Percentiles rank a stretch among this genome's conserved stretches.
Evolutionary conservation across 148 eudicot species (phyloP).

Genomic region (Mesembryanthemum crystallinum): DNA sequence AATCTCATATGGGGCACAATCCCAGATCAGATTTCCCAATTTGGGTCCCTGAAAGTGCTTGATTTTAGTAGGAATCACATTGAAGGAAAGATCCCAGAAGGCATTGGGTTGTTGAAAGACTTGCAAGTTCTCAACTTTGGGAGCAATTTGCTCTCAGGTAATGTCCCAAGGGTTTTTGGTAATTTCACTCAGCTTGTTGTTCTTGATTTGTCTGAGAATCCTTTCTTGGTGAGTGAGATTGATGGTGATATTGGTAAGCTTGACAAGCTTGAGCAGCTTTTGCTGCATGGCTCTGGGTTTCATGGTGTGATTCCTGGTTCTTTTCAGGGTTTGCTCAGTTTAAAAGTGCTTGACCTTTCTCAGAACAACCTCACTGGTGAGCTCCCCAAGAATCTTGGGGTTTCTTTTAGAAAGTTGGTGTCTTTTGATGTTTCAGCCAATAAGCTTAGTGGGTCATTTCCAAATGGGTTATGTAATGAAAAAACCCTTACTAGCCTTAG

Average conservation of each 20-base stretch:
- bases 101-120: constrained; percentile 50
- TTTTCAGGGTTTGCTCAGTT: constrained; percentile 43
- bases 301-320: constrained; percentile 59
- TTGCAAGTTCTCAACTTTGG: constrained; percentile 66
- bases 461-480: constrained; percentile 50
- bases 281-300: constrained; percentile 69
- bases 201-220: constrained; percentile 79
- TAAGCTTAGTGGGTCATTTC: constrained; percentile 68
- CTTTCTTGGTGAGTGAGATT: constrained; percentile 60
- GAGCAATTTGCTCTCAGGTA: constrained; percentile 70
- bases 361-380: constrained; percentile 76
- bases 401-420: constrained; percentile 49
- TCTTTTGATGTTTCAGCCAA: constrained; percentile 81
- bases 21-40: constrained; percentile 77
- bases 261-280: constrained; percentile 58
- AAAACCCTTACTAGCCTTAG: constrained; percentile 44
- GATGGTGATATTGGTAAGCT: constrained; percentile 61
- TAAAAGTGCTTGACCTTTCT: constrained; percentile 67
- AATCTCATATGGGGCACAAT: constrained; percentile 85
- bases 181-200: constrained; percentile 57
- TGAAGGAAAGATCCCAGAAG: constrained; percentile 70
- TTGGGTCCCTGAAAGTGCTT: constrained; percentile 50
- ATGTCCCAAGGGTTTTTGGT: constrained; percentile 56
- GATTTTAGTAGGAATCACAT: constrained; percentile 74
- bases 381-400: constrained; percentile 47